These are phyloP conservation scores for Microbotryum violaceum DNA, from an alignment of 1,284 basidiomycete species.

Conservation along the genomic window DNA sequence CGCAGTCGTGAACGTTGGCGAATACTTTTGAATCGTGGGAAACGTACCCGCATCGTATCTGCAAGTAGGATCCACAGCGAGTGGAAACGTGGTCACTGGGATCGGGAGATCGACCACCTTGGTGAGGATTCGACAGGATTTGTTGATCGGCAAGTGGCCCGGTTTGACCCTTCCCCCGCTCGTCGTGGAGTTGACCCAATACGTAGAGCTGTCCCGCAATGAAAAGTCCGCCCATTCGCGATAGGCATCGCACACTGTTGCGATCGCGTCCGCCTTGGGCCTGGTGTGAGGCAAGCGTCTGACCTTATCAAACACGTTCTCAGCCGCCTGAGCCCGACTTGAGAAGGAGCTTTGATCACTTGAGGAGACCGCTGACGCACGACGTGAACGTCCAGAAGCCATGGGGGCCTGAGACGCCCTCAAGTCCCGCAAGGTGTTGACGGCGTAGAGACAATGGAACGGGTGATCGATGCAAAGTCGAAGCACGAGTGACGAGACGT, in stretches of 20 bases:
- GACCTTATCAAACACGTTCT: slow-evolving; percentile 58
- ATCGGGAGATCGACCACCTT: slow-evolving; percentile 55
- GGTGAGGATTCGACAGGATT: slow-evolving; percentile 1
- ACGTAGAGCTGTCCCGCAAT: slow-evolving; percentile 42
- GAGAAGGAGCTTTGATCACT: not conserved
- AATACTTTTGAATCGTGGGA: slow-evolving; percentile 57
- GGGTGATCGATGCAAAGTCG: slow-evolving; percentile 85
- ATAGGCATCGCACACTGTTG: slow-evolving; percentile 62
- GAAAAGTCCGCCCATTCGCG: slow-evolving; percentile 70
- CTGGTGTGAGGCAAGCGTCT: slow-evolving; percentile 35
- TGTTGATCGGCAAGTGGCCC: not conserved
- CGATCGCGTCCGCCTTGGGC: slow-evolving; percentile 53
- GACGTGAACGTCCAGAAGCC: not conserved
- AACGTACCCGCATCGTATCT: slow-evolving; percentile 57
- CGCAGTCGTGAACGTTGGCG: slow-evolving; percentile 55
- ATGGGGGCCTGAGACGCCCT: not conserved
- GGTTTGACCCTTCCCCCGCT: not conserved
- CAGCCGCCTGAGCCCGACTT: slow-evolving; percentile 59
- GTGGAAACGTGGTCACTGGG: slow-evolving; percentile 68
- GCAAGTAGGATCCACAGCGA: slow-evolving; percentile 63
- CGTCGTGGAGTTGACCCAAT: slow-evolving; percentile 2
- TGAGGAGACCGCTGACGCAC: not conserved
- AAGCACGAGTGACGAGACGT: slow-evolving; percentile 58
- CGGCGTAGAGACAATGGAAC: slow-evolving; percentile 85
- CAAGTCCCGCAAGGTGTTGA: slow-evolving; percentile 56